Evolutionary conservation across 2,329 filamentous ascomycete genomes (phyloP).

Genomic region (Sporothrix mexicana): DNA sequence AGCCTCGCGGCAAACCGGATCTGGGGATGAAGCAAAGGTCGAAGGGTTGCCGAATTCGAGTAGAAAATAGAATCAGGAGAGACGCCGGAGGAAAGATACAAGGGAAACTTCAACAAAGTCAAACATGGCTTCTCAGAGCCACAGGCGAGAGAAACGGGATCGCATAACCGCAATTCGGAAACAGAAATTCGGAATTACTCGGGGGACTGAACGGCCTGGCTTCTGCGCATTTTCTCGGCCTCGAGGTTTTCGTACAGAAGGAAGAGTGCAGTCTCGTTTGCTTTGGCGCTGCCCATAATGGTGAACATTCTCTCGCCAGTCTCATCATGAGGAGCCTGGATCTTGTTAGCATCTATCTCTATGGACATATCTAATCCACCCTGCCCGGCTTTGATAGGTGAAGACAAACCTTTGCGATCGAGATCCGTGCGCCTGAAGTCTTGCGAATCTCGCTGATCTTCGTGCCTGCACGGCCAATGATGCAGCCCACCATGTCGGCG

Average conservation of each 20-base stretch:
- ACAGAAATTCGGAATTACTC: slow-evolving; percentile 51
- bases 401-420: slow-evolving; percentile 78
- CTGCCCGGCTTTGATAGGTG: neutral
- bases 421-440: slow-evolving; percentile 94
- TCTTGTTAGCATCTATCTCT: slow-evolving; percentile 35
- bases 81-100: slow-evolving; percentile 37
- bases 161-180: slow-evolving; percentile 33
- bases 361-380: neutral
- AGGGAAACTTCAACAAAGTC: slow-evolving; percentile 31
- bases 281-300: slow-evolving; percentile 92
- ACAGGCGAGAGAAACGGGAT: neutral
- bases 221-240: slow-evolving; percentile 98
- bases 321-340: slow-evolving; percentile 88
- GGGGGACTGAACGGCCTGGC: slow-evolving; percentile 66
- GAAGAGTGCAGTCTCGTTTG: slow-evolving; percentile 95
- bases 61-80: slow-evolving; percentile 47
- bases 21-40: slow-evolving; percentile 56
- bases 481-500: slow-evolving; percentile 99
- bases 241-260: slow-evolving; percentile 98
- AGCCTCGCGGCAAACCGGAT: slow-evolving; percentile 70
- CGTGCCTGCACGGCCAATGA: slow-evolving; percentile 91
- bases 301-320: slow-evolving; percentile 99
- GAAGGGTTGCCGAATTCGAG: slow-evolving; percentile 57
- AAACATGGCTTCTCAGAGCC: neutral
- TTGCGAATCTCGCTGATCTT: slow-evolving; percentile 99